Conservation (phyloP, 371 early-diverging fungal species). For the Mucor circinelloides region DNA sequence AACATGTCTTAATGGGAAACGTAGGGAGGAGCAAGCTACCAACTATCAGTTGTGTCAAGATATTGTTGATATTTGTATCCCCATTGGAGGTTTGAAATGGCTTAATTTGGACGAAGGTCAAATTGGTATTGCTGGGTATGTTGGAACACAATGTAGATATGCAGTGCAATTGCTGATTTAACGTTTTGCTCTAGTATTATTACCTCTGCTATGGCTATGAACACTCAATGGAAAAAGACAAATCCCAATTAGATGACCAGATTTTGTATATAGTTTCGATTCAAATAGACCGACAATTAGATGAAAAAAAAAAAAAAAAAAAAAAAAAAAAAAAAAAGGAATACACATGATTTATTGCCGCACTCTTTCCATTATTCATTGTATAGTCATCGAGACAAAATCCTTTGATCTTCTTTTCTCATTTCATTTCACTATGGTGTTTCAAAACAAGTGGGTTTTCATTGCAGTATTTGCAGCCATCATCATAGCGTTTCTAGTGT, state of each 20-base stretch:
- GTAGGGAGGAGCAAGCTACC: constrained; percentile 42
- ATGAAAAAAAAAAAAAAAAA: too few relatives aligned
- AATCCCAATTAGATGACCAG: neutral
- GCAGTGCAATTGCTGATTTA: neutral
- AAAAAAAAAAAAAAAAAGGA: too few relatives aligned
- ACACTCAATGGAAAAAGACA: constrained; percentile 47
- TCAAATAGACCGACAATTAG: too few relatives aligned
- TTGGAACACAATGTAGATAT: neutral
- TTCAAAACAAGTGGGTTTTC: neutral
- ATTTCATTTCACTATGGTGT: neutral
- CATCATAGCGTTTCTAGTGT: neutral
- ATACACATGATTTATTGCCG: too few relatives aligned
- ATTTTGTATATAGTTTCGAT: too few relatives aligned
- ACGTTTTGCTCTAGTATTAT: constrained; percentile 30
- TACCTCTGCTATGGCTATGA: constrained; percentile 52
- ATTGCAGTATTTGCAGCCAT: neutral
- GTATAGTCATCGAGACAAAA: too few relatives aligned
- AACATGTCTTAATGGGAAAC: neutral
- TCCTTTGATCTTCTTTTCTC: neutral
- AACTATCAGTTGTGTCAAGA: constrained; percentile 60
- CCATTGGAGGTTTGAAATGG: constrained; percentile 56
- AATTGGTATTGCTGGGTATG: constrained; percentile 67
- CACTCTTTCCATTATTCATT: too few relatives aligned
- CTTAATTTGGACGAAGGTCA: constrained; percentile 59
- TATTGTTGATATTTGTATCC: constrained; percentile 61